Conservation (phyloP, 2,329 filamentous ascomycete species). For the Scopulariopsis brevicaulis region DNA sequence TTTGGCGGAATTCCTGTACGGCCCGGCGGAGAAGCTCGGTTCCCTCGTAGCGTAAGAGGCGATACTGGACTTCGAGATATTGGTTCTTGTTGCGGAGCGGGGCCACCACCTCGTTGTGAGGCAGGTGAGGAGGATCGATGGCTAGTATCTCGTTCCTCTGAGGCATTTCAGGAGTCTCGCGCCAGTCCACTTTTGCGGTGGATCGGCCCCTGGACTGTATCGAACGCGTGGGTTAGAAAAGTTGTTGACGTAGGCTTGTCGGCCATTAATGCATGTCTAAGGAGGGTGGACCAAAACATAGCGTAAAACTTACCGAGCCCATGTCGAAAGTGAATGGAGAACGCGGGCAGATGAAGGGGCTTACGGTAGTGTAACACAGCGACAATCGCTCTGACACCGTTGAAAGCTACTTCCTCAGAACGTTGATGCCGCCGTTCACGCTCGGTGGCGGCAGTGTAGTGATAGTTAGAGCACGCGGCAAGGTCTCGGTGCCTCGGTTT, state of each 20-base stretch:
- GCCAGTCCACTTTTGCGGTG: background rate
- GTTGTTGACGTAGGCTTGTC: background rate
- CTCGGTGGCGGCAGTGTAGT: too few relatives aligned
- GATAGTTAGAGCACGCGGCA: too few relatives aligned
- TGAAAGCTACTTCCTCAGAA: too few relatives aligned
- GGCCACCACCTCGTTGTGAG: conserved; percentile 39
- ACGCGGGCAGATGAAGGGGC: too few relatives aligned
- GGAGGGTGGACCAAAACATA: too few relatives aligned
- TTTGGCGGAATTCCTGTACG: conserved; percentile 39
- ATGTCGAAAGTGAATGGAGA: too few relatives aligned
- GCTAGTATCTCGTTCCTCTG: conserved; percentile 37
- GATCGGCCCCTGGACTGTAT: background rate
- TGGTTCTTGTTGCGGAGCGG: conserved; percentile 48
- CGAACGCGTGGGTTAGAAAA: too few relatives aligned
- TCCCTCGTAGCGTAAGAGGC: conserved; percentile 64
- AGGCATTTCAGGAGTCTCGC: conserved; percentile 38
- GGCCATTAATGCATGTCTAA: background rate
- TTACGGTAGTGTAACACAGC: too few relatives aligned
- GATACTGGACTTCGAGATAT: conserved; percentile 66
- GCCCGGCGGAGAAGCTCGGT: conserved; percentile 58
- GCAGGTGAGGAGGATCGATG: conserved; percentile 19
- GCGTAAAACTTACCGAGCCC: too few relatives aligned
- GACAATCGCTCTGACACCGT: too few relatives aligned
- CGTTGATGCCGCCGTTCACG: too few relatives aligned
- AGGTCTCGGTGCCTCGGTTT: too few relatives aligned